Evolutionary conservation across 139 green algal species (phyloP).

Genomic region (Haematococcus lacustris): DNA sequence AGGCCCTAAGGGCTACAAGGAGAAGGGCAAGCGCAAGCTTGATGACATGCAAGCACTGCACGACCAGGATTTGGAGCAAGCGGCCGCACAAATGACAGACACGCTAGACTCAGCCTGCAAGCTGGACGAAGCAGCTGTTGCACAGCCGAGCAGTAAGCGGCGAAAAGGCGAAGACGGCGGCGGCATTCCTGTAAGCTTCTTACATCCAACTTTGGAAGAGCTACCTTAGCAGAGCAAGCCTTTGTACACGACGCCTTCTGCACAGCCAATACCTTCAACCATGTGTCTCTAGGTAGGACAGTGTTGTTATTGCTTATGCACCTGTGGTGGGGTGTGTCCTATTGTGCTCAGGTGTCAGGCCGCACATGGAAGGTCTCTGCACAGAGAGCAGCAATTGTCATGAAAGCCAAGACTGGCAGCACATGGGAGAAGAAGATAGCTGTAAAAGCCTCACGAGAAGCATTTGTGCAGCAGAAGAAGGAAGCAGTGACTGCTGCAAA

Average conservation of each 20-base stretch:
- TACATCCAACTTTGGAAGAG: no score
- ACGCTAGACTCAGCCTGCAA: slow-evolving; percentile 20
- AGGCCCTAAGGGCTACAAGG: slow-evolving; percentile 31
- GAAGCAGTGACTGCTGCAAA: slow-evolving; percentile 12
- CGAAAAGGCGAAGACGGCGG: slow-evolving; percentile 15
- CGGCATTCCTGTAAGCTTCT: no score
- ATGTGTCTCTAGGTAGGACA: no score
- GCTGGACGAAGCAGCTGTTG: slow-evolving; percentile 2
- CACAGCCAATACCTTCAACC: no score
- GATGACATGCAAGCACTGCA: slow-evolving; percentile 6
- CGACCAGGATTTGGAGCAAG: neutral
- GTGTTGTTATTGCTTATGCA: no score
- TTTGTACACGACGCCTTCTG: no score
- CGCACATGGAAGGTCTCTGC: slow-evolving; percentile 34
- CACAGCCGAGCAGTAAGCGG: slow-evolving; percentile 7
- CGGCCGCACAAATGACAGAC: neutral
- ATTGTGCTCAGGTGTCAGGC: slow-evolving; percentile 28
- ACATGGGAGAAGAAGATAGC: slow-evolving; percentile 36
- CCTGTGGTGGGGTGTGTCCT: neutral
- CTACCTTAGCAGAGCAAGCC: no score
- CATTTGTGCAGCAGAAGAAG: slow-evolving; percentile 23
- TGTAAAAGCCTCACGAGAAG: slow-evolving; percentile 12
- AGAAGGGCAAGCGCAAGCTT: slow-evolving; percentile 11
- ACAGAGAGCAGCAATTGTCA: slow-evolving; percentile 21
- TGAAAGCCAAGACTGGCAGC: slow-evolving; percentile 12